Conservation (phyloP, 371 early-diverging fungal genomes). For the Mortierella sp. region DNA sequence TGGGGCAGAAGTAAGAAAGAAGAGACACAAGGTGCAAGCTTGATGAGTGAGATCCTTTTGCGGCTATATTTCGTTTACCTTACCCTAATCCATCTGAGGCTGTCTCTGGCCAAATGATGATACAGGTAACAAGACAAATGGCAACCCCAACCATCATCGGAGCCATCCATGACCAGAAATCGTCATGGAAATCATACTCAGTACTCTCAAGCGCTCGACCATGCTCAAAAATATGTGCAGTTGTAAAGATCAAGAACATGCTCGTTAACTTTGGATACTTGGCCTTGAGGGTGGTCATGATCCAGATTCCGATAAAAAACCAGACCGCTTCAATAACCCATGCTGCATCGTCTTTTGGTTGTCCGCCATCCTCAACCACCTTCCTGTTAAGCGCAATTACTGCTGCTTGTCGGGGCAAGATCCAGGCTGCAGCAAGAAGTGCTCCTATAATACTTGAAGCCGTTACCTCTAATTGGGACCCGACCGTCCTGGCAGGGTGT, state of each 20-base stretch:
- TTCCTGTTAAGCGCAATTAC: conserved; percentile 52
- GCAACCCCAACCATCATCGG: conserved; percentile 32
- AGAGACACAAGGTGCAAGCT: background rate
- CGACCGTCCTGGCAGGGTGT: conserved; percentile 63
- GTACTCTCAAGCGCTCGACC: conserved; percentile 10
- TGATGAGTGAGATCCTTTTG: background rate
- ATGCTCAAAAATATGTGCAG: conserved; percentile 26
- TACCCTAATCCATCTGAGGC: conserved; percentile 50
- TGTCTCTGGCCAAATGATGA: conserved; percentile 48
- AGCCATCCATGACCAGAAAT: conserved; percentile 26
- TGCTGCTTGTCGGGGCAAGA: conserved; percentile 52
- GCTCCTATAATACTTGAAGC: conserved; percentile 57
- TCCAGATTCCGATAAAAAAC: conserved; percentile 12
- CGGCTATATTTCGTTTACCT: background rate
- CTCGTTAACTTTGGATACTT: conserved; percentile 8
- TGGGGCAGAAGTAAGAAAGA: background rate
- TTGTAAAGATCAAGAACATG: conserved; percentile 12
- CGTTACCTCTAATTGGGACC: conserved; percentile 61
- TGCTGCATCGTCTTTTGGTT: background rate
- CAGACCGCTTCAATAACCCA: conserved; percentile 10
- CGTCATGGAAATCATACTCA: conserved; percentile 10
- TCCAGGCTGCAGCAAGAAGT: conserved; percentile 52
- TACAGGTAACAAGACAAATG: conserved; percentile 25
- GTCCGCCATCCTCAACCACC: background rate
- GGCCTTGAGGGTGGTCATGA: conserved; percentile 9